These are phyloP conservation scores for Lagerstroemia speciosa DNA, from an alignment of 345 rosid species.

Conservation along the genomic window DNA sequence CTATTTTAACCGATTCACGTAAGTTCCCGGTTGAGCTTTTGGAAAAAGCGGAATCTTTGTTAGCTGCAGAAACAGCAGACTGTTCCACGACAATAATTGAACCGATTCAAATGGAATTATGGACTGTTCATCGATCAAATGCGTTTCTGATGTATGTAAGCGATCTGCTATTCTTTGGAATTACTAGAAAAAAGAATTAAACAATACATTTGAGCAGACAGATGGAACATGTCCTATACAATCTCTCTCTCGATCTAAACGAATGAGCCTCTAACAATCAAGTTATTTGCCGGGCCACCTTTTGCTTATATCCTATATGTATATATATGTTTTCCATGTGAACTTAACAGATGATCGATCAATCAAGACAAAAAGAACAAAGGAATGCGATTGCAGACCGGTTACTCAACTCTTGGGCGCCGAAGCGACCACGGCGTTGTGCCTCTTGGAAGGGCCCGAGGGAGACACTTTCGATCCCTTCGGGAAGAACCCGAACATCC, in stretches of 20 bases:
- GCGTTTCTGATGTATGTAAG: neutral
- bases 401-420: neutral
- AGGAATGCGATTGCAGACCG: neutral
- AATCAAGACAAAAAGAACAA: neutral
- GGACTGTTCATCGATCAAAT: neutral
- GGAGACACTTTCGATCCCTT: slow-evolving; percentile 9
- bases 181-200: neutral
- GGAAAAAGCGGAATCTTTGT: neutral
- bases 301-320: neutral
- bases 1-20: no score
- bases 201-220: neutral
- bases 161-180: neutral
- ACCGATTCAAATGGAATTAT: neutral
- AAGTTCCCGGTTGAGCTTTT: no score
- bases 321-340: neutral
- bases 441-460: neutral
- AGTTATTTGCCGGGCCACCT: neutral
- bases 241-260: neutral
- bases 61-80: neutral
- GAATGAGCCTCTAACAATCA: neutral
- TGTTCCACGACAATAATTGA: neutral
- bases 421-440: slow-evolving; percentile 4
- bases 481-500: slow-evolving; percentile 6
- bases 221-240: neutral
- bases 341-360: neutral